Evolutionary conservation across 2,329 filamentous ascomycete species (phyloP).

Genomic region (Apiospora malaysiana): DNA sequence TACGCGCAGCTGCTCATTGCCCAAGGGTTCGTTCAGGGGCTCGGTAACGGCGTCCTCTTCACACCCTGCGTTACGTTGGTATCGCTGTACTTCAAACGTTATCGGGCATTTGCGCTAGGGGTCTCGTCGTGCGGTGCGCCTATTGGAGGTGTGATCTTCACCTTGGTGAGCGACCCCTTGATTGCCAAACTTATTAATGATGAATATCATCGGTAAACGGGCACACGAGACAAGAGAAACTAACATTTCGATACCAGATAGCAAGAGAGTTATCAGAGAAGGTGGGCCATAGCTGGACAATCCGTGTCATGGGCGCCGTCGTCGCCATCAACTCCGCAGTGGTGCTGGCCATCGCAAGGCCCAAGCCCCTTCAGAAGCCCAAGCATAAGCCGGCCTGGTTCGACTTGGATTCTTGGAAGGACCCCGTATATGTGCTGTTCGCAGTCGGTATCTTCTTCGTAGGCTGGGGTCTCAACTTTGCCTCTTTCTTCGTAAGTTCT

Average conservation of each 20-base stretch:
- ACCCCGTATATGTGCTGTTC: slow-evolving; percentile 51
- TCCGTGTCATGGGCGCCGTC: slow-evolving; percentile 23
- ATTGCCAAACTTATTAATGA: too few species aligned
- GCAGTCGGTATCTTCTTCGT: slow-evolving; percentile 46
- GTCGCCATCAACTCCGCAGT: slow-evolving; percentile 37
- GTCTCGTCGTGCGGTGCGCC: slow-evolving; percentile 42
- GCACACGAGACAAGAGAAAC: too few species aligned
- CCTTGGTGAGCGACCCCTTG: slow-evolving; percentile 26
- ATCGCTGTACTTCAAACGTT: slow-evolving; percentile 39
- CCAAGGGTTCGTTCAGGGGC: slow-evolving; percentile 56
- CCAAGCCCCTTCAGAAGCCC: slow-evolving; percentile 41
- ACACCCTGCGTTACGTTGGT: slow-evolving; percentile 37
- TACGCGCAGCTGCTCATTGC: slow-evolving; percentile 60
- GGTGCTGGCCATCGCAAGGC: slow-evolving; percentile 41
- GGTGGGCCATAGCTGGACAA: slow-evolving; percentile 22
- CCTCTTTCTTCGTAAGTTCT: slow-evolving; percentile 29
- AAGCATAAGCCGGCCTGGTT: slow-evolving; percentile 43
- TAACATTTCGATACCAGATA: slow-evolving; percentile 30
- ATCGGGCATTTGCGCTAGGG: slow-evolving; percentile 40
- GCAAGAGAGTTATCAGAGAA: not conserved
- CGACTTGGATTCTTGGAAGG: slow-evolving; percentile 51
- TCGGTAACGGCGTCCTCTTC: slow-evolving; percentile 42
- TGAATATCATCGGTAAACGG: too few species aligned
- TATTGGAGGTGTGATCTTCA: slow-evolving; percentile 29
- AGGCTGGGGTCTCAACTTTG: slow-evolving; percentile 32